phyloP scores from a whole-genome alignment of 345 rosid species.

The Clausena lansium region DNA sequence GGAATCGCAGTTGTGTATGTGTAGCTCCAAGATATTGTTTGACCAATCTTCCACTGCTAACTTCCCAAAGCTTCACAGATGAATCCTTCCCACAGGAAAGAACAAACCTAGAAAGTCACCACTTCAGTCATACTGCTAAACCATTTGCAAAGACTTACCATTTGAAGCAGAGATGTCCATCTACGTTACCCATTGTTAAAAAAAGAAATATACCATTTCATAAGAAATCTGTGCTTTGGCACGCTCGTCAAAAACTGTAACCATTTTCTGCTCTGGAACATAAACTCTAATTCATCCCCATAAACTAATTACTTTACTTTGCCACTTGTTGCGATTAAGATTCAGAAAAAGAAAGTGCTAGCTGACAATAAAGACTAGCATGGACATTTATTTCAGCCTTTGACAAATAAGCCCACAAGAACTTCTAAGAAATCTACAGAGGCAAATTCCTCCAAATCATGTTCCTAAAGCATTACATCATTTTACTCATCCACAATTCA shows the following conservation, averaged over 20 bases:
- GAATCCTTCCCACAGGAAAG: conserved; percentile 86
- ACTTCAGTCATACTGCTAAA: conserved; percentile 9
- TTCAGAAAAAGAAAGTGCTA: neutral
- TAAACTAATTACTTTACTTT: neutral
- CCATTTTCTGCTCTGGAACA: neutral
- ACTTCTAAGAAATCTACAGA: neutral
- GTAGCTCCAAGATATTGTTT: conserved; percentile 75
- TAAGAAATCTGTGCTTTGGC: neutral
- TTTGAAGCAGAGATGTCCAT: neutral
- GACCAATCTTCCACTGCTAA: conserved; percentile 70
- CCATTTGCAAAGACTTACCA: neutral
- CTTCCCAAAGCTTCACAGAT: conserved; percentile 76
- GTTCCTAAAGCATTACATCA: neutral
- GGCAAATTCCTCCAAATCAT: neutral
- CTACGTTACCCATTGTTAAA: neutral
- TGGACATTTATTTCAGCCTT: neutral
- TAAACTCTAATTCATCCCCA: neutral
- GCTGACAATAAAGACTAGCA: neutral
- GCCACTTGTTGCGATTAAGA: neutral
- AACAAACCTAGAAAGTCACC: conserved; percentile 53
- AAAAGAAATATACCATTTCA: neutral
- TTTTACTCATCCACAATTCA: neutral
- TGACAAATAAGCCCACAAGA: neutral
- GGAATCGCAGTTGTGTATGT: conserved; percentile 59
- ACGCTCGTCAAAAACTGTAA: neutral